These are phyloP conservation scores for Rutstroemia sp. DNA, from an alignment of 2,329 filamentous ascomycete species.

Conservation along the genomic window DNA sequence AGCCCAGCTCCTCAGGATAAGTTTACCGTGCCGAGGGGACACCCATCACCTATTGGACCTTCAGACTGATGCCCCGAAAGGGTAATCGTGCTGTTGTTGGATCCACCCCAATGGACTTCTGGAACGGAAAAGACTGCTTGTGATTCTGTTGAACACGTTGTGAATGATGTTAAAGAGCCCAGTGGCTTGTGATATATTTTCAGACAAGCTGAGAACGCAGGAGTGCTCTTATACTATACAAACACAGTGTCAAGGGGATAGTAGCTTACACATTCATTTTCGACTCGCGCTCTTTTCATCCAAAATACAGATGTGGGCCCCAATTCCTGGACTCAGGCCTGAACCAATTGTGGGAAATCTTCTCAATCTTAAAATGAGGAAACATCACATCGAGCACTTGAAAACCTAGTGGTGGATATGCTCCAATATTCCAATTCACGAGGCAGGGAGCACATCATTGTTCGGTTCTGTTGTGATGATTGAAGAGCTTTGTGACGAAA, in stretches of 20 bases:
- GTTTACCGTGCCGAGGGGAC: no score
- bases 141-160: no score
- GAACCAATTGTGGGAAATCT: neutral
- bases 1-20: no score
- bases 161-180: no score
- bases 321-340: neutral
- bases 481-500: neutral
- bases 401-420: constrained; percentile 1
- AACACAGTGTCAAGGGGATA: neutral
- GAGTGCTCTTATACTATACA: no score
- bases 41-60: no score
- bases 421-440: neutral
- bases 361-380: neutral
- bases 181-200: no score
- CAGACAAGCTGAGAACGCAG: no score
- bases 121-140: no score
- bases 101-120: no score
- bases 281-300: neutral
- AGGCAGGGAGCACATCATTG: neutral
- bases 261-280: neutral
- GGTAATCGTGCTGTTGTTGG: no score
- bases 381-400: neutral
- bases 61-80: no score
- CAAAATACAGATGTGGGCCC: neutral
- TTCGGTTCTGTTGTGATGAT: neutral